A percentile compares a stretch with the other conserved stretches of the same genome.
phyloP scores from a whole-genome alignment of 352 stramenopile species.

The Globisporangium takayamanum region DNA sequence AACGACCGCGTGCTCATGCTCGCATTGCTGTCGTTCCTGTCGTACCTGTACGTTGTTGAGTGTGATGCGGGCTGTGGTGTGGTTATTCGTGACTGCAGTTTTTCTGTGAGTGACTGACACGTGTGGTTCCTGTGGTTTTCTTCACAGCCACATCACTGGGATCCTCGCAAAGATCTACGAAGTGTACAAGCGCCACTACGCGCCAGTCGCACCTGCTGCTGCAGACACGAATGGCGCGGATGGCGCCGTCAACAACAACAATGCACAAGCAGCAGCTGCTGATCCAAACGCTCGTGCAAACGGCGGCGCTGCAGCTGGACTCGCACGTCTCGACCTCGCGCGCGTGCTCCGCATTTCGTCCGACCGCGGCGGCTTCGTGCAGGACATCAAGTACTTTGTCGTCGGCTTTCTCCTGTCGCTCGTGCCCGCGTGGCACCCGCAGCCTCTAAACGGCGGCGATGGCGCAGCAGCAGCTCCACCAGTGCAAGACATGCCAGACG shows the following conservation, averaged over 20 bases:
- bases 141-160: constrained; percentile 60
- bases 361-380: constrained; percentile 59
- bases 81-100: background rate
- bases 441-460: constrained; percentile 34
- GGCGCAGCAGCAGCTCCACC: constrained; percentile 19
- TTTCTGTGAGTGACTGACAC: background rate
- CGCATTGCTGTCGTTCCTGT: constrained; percentile 59
- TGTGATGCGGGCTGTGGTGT: background rate
- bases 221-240: constrained; percentile 12
- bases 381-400: constrained; percentile 79
- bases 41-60: constrained; percentile 40
- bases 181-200: constrained; percentile 45
- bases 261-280: constrained; percentile 6
- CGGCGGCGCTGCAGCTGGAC: constrained; percentile 15
- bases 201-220: constrained; percentile 2
- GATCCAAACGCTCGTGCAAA: constrained; percentile 17
- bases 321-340: constrained; percentile 25
- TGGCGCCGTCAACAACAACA: constrained; percentile 4
- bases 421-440: constrained; percentile 73
- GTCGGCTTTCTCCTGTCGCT: constrained; percentile 68
- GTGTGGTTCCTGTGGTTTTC: background rate
- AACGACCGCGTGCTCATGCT: constrained; percentile 72
- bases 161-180: constrained; percentile 82
- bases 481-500: constrained; percentile 37
- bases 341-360: constrained; percentile 64